These are phyloP conservation scores for Brassica napus DNA, from an alignment of 345 rosid species.

Conservation along the genomic window DNA sequence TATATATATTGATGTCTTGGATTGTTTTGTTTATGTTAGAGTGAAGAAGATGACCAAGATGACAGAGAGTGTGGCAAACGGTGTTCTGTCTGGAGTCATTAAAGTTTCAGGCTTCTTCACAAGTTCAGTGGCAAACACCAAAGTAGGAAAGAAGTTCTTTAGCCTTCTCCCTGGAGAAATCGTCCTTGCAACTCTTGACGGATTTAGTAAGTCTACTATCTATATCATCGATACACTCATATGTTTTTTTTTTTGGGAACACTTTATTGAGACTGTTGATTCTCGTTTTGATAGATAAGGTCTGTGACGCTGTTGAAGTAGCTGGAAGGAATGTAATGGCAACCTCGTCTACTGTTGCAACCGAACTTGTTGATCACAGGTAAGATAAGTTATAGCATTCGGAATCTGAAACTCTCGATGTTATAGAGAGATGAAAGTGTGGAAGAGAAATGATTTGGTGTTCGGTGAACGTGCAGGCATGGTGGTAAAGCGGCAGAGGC, in stretches of 20 bases:
- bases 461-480: slow-evolving; percentile 55
- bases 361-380: slow-evolving; percentile 81
- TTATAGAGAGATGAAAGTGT: neutral
- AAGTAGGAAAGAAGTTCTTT: slow-evolving; percentile 78
- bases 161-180: slow-evolving; percentile 88
- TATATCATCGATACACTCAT: neutral
- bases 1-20: neutral
- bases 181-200: slow-evolving; percentile 85
- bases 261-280: neutral
- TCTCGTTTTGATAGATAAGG: slow-evolving; percentile 51
- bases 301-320: slow-evolving; percentile 90
- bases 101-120: slow-evolving; percentile 83
- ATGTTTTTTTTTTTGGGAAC: too few species aligned
- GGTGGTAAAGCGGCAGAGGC: slow-evolving; percentile 87
- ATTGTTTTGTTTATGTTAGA: slow-evolving; percentile 23
- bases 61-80: slow-evolving; percentile 79
- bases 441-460: slow-evolving; percentile 2
- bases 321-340: slow-evolving; percentile 90
- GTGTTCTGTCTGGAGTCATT: slow-evolving; percentile 77
- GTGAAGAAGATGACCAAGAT: slow-evolving; percentile 74
- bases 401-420: neutral
- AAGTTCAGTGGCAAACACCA: slow-evolving; percentile 69
- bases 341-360: slow-evolving; percentile 88
- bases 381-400: slow-evolving; percentile 17
- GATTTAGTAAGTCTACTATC: slow-evolving; percentile 58